These are phyloP conservation scores for Trichosporon coremiiforme DNA, from an alignment of 1,284 basidiomycete genomes.

Conservation along the genomic window DNA sequence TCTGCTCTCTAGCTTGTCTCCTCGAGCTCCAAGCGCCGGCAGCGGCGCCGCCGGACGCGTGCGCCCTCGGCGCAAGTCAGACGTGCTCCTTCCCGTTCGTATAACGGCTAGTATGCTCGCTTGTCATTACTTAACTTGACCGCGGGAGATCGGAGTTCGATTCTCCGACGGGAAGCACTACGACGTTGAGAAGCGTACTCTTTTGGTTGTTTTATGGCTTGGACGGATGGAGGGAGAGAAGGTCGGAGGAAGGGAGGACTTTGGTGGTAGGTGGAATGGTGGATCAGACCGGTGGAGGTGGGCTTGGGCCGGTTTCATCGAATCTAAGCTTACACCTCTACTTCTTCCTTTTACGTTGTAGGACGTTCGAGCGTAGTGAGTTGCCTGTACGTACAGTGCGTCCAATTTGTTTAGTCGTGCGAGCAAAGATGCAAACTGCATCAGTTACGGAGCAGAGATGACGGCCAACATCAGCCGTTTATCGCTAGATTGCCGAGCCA, in stretches of 20 bases:
- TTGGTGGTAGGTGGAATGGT: not conserved
- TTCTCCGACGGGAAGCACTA: not conserved
- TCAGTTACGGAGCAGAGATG: not conserved
- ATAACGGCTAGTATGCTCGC: slow-evolving; percentile 13
- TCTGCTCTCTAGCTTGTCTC: no score
- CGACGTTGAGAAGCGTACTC: not conserved
- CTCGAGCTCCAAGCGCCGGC: not conserved
- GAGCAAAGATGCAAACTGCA: no score
- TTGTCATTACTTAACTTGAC: slow-evolving; percentile 14
- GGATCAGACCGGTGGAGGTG: not conserved
- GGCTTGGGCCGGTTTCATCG: not conserved
- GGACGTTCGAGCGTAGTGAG: no score
- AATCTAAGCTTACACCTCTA: no score
- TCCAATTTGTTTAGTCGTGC: no score
- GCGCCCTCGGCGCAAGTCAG: not conserved
- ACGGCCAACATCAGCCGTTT: not conserved
- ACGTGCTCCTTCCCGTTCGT: not conserved
- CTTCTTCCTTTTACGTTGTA: no score
- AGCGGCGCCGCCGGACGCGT: not conserved
- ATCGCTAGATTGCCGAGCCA: slow-evolving; percentile 9
- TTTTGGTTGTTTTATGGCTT: slow-evolving; percentile 3
- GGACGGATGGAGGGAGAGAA: not conserved
- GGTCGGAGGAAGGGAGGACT: no score
- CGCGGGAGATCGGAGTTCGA: slow-evolving; percentile 9
- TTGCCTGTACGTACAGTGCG: no score